Base-by-base conservation (phyloP, 1,284 basidiomycete genomes). In the Leccinum glutinopallens region DNA sequence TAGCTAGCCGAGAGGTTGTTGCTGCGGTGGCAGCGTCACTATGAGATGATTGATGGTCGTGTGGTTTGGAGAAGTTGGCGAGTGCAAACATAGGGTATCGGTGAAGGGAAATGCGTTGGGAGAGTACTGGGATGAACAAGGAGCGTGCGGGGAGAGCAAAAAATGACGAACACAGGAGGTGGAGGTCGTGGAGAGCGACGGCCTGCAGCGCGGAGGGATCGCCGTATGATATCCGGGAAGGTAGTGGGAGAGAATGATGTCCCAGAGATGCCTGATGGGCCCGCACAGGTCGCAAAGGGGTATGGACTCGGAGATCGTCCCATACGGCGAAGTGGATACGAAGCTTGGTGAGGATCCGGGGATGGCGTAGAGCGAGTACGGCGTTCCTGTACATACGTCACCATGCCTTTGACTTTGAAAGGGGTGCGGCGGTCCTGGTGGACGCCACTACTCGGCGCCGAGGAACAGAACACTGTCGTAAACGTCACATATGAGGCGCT, bases 51-150 rank as follows among this genome's bases (percentile, higher is more conserved):
- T 75, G 74, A 33, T 76, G 77, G 43, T 70, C 68, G 10, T 61
- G 33, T 1, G 76, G 69, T 4, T 78, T 76, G 12, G 81, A 83
- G 57, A 89, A 75, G 43, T 79, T 73, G 35, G 81, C 76, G 9
- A 90, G 79, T 10, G 89, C 85, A 68, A 88, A 85, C 74, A 80
- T 80, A 1, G 84, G 84, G 63, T 85, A 86, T 51, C 76, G 76
- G 63, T 91, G 88, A 41, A 91, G 79, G 0, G 85, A 83, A 8
- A 87, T 75, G 7, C 78, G 78, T 72, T 88, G 85, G 0, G 90
- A 90, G 60, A 86, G 78, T 66, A 88, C 90, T 92, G 70, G 39
- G 59, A 43, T 54, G 60, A 68, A 70, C 65, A 68, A 66, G 49
- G 15, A 15, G 59, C 15, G 41, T n/a, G 25, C 1, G 63, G 33